phyloP scores from a whole-genome alignment of 139 green algal genomes.

The Auxenochlorella pyrenoidosa region DNA sequence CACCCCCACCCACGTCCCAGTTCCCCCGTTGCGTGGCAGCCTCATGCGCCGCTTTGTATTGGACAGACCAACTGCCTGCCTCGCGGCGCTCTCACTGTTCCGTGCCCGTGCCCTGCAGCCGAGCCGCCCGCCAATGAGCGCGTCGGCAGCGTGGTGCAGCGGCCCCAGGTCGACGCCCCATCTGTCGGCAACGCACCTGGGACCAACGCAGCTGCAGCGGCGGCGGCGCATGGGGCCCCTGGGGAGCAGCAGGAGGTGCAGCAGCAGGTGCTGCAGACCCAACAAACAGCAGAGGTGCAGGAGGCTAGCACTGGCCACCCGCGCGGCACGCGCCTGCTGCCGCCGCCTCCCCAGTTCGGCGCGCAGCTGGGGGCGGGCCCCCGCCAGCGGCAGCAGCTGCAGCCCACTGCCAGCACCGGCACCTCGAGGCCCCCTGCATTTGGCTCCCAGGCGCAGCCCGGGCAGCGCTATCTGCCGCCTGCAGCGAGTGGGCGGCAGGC shows the following conservation, averaged over 20 bases:
- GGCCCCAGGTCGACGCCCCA: constrained; percentile 3
- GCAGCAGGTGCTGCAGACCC: background rate
- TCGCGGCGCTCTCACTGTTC: background rate
- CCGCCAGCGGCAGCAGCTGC: background rate
- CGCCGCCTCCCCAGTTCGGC: constrained; percentile 16
- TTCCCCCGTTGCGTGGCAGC: no score
- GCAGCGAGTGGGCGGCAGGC: constrained; percentile 8
- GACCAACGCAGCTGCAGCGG: background rate
- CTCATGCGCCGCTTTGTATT: no score
- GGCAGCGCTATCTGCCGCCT: constrained; percentile 1
- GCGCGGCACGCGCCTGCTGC: background rate
- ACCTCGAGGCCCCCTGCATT: background rate
- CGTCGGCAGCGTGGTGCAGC: constrained; percentile 34
- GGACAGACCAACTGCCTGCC: no score
- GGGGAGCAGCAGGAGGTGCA: background rate
- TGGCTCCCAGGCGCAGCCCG: background rate
- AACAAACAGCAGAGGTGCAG: background rate
- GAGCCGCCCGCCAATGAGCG: constrained; percentile 23
- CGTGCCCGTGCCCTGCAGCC: background rate
- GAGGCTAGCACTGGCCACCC: constrained; percentile 37
- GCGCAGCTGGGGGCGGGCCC: background rate
- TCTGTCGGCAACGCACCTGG: constrained; percentile 29
- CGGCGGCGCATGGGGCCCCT: background rate
- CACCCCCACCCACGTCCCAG: no score
- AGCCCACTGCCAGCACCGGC: constrained; percentile 35